Evolutionary conservation across 2,329 filamentous ascomycete species (phyloP).

Genomic region (Talaromyces marneffei): DNA sequence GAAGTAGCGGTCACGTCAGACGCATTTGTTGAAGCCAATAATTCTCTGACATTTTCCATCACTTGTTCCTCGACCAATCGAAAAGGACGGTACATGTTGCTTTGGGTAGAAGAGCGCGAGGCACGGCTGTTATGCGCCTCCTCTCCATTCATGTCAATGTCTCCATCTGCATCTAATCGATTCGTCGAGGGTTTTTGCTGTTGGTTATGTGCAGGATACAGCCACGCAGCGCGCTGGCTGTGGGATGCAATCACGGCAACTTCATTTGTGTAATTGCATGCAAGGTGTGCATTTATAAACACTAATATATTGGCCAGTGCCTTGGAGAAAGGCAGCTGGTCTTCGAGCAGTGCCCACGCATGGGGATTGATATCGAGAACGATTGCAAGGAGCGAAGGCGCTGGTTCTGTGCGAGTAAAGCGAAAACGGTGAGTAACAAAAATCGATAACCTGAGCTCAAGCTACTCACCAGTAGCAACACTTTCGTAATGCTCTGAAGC

Average conservation of each 20-base stretch:
- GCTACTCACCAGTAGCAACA: conserved; percentile 38
- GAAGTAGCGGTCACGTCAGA: conserved; percentile 61
- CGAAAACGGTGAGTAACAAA: neutral
- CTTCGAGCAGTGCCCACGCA: conserved; percentile 76
- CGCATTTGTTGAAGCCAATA: conserved; percentile 64
- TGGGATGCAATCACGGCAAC: conserved; percentile 89
- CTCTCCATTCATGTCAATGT: conserved; percentile 55
- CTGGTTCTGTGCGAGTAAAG: conserved; percentile 39
- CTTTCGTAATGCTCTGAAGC: conserved; percentile 52
- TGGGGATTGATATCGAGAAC: conserved; percentile 95
- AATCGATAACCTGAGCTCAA: neutral
- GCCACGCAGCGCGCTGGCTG: conserved; percentile 76
- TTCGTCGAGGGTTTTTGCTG: conserved; percentile 14
- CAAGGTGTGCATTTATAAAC: conserved; percentile 94
- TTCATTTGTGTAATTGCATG: conserved; percentile 88
- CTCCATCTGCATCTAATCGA: conserved; percentile 38
- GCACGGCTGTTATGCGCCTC: conserved; percentile 22
- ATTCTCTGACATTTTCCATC: conserved; percentile 63
- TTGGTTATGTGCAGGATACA: conserved; percentile 62
- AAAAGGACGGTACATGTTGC: conserved; percentile 93
- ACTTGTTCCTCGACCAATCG: conserved; percentile 78
- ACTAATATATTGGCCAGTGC: conserved; percentile 85
- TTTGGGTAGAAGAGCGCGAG: conserved; percentile 38
- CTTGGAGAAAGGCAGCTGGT: conserved; percentile 70
- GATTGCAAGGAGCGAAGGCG: conserved; percentile 80